Conservation (phyloP, 176 grass and related monocot species). For the Metroxylon sagu region DNA sequence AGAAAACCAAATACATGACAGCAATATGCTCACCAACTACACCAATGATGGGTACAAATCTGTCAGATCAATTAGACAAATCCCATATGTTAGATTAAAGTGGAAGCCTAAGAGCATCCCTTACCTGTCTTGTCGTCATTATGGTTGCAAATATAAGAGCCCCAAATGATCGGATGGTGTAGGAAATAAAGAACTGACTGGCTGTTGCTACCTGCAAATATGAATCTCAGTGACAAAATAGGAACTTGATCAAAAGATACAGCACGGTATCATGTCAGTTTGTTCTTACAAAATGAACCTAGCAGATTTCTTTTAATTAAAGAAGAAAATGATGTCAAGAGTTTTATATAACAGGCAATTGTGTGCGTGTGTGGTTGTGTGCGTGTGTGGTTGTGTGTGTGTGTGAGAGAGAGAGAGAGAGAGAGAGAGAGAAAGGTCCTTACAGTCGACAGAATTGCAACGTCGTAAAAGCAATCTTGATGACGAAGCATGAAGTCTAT, state of each 20-base stretch:
- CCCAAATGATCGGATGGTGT: slow-evolving; percentile 80
- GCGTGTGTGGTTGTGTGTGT: background rate
- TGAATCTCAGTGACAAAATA: background rate
- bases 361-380: no score
- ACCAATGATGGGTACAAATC: slow-evolving; percentile 5
- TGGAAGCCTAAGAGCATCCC: background rate
- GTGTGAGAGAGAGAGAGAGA: background rate
- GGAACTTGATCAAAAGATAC: no score
- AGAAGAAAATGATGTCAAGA: no score
- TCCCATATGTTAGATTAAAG: background rate
- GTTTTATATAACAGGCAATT: no score
- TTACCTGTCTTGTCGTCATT: slow-evolving; percentile 97
- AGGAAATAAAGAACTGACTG: slow-evolving; percentile 97
- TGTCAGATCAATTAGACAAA: no score
- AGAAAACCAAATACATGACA: slow-evolving; percentile 81
- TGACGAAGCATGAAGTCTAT: slow-evolving; percentile 90
- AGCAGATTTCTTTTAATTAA: no score
- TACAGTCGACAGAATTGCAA: slow-evolving; percentile 67
- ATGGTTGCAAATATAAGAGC: slow-evolving; percentile 97
- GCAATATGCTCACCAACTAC: slow-evolving; percentile 83
- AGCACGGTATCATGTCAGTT: no score
- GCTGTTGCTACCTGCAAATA: slow-evolving; percentile 70
- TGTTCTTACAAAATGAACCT: no score
- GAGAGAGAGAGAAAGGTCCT: slow-evolving; percentile 11
- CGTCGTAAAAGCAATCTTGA: slow-evolving; percentile 84